Conservation (phyloP, 139 green algal genomes). For the Micractinium conductrix region DNA sequence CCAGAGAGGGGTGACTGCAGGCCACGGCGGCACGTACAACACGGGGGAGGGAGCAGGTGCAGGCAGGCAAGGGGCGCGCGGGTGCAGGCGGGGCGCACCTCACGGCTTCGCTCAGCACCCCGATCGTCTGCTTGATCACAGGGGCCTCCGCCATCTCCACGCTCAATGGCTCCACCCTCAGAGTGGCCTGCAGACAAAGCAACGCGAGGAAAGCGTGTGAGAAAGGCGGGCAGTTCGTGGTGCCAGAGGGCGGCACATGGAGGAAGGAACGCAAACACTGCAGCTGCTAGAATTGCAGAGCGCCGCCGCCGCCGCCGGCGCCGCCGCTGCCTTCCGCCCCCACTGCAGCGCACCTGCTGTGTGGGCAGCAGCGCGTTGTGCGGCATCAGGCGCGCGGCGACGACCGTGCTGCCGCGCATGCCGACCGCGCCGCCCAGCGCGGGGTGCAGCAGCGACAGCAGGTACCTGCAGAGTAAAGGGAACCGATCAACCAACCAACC, state of each 20-base stretch:
- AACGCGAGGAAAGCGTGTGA: background rate
- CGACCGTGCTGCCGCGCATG: background rate
- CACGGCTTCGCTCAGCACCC: background rate
- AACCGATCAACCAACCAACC: no score
- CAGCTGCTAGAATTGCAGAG: no score
- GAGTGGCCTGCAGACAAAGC: background rate
- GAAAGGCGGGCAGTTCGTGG: no score
- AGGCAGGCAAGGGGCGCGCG: no score
- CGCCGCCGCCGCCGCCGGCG: no score
- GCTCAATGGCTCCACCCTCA: slow-evolving; percentile 1
- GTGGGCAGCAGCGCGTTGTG: slow-evolving; percentile 20
- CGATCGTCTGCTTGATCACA: background rate
- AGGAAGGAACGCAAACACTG: no score
- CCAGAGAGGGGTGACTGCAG: no score
- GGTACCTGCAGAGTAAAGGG: no score
- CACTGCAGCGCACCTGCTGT: background rate
- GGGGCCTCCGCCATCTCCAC: slow-evolving; percentile 5
- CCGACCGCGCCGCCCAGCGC: slow-evolving; percentile 7
- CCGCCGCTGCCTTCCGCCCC: background rate
- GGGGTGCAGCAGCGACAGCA: slow-evolving; percentile 1
- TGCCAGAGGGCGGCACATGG: background rate
- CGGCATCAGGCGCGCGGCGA: slow-evolving; percentile 2
- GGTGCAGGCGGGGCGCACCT: background rate
- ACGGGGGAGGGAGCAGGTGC: no score
- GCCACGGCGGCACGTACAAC: no score